Conservation (phyloP, 2,329 filamentous ascomycete species). For the Exserohilum rostratum region DNA sequence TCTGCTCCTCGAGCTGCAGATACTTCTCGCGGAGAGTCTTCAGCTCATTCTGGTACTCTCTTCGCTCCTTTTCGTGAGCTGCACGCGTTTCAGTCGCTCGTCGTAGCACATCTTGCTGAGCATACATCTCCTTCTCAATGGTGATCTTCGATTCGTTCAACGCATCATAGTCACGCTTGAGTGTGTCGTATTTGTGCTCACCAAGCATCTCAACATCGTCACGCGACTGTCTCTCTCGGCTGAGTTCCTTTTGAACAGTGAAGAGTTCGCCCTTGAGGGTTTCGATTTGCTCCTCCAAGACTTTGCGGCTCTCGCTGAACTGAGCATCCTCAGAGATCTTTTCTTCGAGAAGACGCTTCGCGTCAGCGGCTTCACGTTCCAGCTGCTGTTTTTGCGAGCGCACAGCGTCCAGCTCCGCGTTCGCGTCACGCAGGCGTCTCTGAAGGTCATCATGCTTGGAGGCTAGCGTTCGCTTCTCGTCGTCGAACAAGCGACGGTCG, state of each 20-base stretch:
- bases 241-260: constrained; percentile 84
- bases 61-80: constrained; percentile 82
- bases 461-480: constrained; percentile 73
- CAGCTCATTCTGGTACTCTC: constrained; percentile 86
- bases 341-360: constrained; percentile 82
- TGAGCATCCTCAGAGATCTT: constrained; percentile 89
- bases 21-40: constrained; percentile 82
- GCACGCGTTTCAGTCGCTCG: constrained; percentile 82
- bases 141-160: constrained; percentile 95
- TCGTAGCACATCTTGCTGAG: constrained; percentile 88
- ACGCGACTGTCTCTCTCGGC: constrained; percentile 87
- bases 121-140: constrained; percentile 97
- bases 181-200: constrained; percentile 81
- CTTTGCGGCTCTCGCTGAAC: constrained; percentile 75
- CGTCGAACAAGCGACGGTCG: constrained; percentile 78
- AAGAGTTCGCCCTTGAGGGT: constrained; percentile 87
- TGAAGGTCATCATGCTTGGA: constrained; percentile 81
- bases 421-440: constrained; percentile 77
- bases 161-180: constrained; percentile 83
- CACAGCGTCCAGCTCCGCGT: constrained; percentile 87
- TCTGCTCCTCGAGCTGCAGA: constrained; percentile 82
- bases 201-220: constrained; percentile 91
- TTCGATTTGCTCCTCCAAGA: constrained; percentile 85
- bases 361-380: constrained; percentile 86
- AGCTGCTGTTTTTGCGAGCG: constrained; percentile 82